Percentiles rank a stretch among this genome's conserved stretches.
Conservation (phyloP, 2,329 filamentous ascomycete species). For the Colletotrichum eremochloae region DNA sequence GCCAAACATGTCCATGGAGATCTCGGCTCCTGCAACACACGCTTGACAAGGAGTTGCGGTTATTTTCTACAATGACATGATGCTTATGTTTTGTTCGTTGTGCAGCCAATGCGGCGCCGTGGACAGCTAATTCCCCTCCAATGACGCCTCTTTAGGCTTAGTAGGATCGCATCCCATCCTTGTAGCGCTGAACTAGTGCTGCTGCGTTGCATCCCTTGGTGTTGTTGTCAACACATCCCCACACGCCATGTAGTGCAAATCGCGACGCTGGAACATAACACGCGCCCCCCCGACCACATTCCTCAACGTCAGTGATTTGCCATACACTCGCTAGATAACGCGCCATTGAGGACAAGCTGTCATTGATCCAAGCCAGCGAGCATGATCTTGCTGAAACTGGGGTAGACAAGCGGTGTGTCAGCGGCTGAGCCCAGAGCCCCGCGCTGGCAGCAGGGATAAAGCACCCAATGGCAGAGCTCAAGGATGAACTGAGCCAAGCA, state of each 20-base stretch:
- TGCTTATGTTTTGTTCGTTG: not conserved
- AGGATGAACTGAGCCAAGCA: slow-evolving; percentile 10
- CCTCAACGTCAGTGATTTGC: not conserved
- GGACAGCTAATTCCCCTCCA: not conserved
- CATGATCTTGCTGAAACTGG: not conserved
- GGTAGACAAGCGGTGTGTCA: slow-evolving; percentile 27
- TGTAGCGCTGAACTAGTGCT: not conserved
- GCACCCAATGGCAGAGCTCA: slow-evolving; percentile 7
- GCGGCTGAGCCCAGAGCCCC: slow-evolving; percentile 24
- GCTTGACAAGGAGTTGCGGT: not conserved
- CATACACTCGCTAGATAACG: not conserved
- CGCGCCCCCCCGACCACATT: not conserved
- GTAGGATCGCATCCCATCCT: not conserved
- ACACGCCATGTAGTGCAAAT: not conserved
- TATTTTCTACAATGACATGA: not conserved
- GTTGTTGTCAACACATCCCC: not conserved
- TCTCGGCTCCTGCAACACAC: not conserved
- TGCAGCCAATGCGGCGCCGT: not conserved
- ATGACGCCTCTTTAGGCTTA: not conserved
- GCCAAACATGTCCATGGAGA: not conserved
- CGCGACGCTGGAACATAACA: not conserved
- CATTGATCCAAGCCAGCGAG: not conserved
- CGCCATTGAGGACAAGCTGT: slow-evolving; percentile 7
- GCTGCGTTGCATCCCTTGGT: not conserved
- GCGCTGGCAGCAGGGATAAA: slow-evolving; percentile 20